Conservation (phyloP, 2,329 filamentous ascomycete species). For the Pseudogymnoascus sp. region DNA sequence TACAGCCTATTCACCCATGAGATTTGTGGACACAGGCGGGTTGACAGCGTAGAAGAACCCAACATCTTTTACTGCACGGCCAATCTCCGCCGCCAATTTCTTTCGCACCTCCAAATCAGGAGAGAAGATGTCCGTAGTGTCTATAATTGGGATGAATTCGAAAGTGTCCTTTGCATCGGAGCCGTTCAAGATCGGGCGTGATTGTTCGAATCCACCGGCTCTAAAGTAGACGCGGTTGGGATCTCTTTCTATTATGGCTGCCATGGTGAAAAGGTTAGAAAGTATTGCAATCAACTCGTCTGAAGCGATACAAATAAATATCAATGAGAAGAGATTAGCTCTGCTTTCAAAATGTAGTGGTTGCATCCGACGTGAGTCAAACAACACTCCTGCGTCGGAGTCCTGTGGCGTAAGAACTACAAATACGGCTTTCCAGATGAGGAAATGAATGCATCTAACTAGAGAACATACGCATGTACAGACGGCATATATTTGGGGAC, state of each 20-base stretch:
- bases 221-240: slow-evolving; percentile 2
- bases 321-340: neutral
- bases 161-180: slow-evolving; percentile 13
- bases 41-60: slow-evolving; percentile 30
- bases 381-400: neutral
- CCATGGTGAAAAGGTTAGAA: neutral
- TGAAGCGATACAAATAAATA: neutral
- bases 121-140: slow-evolving; percentile 24
- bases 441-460: neutral
- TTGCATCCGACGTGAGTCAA: neutral
- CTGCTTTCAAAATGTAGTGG: neutral
- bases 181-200: slow-evolving; percentile 14
- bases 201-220: neutral
- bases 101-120: slow-evolving; percentile 24
- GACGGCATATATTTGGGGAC: neutral
- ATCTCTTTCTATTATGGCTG: neutral
- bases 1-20: neutral
- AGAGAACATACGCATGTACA: neutral
- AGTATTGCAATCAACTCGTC: neutral
- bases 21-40: neutral
- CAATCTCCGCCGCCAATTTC: slow-evolving; percentile 25
- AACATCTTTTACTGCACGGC: slow-evolving; percentile 27
- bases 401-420: neutral
- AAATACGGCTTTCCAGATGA: neutral
- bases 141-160: slow-evolving; percentile 10